Percentiles rank a stretch among this genome's conserved stretches.
phyloP scores from a whole-genome alignment of 2,329 filamentous ascomycete genomes.

The Pezicula carpinea region DNA sequence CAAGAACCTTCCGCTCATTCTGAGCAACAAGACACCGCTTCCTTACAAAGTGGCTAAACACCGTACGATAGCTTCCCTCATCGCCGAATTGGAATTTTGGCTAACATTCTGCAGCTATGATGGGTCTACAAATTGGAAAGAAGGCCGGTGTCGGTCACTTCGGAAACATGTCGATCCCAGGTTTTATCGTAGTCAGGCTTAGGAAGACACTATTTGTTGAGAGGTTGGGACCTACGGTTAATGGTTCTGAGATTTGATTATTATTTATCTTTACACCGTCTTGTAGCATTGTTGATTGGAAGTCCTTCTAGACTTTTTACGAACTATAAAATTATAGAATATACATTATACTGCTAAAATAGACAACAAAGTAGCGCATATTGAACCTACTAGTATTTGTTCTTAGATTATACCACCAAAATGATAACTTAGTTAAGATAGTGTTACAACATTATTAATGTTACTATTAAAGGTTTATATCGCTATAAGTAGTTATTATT shows the following conservation, averaged over 20 bases:
- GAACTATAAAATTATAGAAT: too few species aligned
- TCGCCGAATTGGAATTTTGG: neutral
- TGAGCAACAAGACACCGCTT: constrained; percentile 11
- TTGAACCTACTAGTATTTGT: too few species aligned
- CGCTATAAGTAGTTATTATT: too few species aligned
- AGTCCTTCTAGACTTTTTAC: too few species aligned
- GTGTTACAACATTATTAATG: too few species aligned
- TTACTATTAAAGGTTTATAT: too few species aligned
- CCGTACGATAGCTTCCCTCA: constrained; percentile 8
- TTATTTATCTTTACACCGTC: too few species aligned
- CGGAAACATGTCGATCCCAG: constrained; percentile 21
- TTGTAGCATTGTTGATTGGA: too few species aligned
- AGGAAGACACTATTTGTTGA: constrained; percentile 24
- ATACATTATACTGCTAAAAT: too few species aligned
- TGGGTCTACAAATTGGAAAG: constrained; percentile 29
- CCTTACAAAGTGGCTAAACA: constrained; percentile 15
- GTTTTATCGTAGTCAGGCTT: constrained; percentile 19
- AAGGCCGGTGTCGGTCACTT: constrained; percentile 34
- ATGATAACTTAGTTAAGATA: too few species aligned
- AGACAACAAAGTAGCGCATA: too few species aligned
- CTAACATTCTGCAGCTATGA: constrained; percentile 10
- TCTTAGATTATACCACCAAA: too few species aligned
- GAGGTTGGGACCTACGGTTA: constrained; percentile 12
- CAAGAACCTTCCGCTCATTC: constrained; percentile 18
- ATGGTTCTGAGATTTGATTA: constrained; percentile 15